These are phyloP conservation scores for Tillandsia leiboldiana DNA, from an alignment of 176 grass and related monocot genomes.

Conservation along the genomic window DNA sequence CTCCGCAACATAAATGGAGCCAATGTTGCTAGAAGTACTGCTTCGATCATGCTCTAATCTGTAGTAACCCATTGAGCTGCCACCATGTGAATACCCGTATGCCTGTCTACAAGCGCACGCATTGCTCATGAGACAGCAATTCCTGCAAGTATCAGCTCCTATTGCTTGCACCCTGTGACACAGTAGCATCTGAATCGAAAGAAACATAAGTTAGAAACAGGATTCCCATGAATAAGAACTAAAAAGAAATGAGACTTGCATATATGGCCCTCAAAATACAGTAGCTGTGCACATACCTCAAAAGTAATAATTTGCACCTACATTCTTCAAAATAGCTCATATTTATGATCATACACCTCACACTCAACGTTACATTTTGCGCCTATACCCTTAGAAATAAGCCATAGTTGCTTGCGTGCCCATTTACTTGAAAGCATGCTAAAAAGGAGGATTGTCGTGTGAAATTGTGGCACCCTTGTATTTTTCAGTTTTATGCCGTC, in stretches of 20 bases:
- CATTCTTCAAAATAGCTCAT: too few species aligned
- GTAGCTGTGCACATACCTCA: neutral
- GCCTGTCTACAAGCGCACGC: conserved; percentile 90
- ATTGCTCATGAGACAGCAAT: conserved; percentile 82
- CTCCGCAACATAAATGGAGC: conserved; percentile 62
- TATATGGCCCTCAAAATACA: too few species aligned
- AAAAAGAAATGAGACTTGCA: too few species aligned
- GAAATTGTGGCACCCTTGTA: too few species aligned
- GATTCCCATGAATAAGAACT: conserved; percentile 13
- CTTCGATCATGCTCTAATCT: conserved; percentile 79
- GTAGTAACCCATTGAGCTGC: conserved; percentile 35
- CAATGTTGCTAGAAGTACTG: conserved; percentile 49
- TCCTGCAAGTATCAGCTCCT: conserved; percentile 87
- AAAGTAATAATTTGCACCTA: neutral
- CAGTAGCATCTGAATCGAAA: conserved; percentile 85
- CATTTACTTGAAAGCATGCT: too few species aligned
- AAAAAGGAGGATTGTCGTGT: too few species aligned
- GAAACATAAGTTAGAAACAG: conserved; percentile 24
- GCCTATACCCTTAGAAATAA: too few species aligned
- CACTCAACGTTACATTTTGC: too few species aligned
- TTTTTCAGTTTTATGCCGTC: too few species aligned
- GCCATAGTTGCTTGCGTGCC: too few species aligned
- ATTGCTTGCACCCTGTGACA: conserved; percentile 82
- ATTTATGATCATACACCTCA: too few species aligned
- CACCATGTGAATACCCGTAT: conserved; percentile 51